phyloP scores from a whole-genome alignment of 2,329 filamentous ascomycete genomes.

The Pezicula carpinea region DNA sequence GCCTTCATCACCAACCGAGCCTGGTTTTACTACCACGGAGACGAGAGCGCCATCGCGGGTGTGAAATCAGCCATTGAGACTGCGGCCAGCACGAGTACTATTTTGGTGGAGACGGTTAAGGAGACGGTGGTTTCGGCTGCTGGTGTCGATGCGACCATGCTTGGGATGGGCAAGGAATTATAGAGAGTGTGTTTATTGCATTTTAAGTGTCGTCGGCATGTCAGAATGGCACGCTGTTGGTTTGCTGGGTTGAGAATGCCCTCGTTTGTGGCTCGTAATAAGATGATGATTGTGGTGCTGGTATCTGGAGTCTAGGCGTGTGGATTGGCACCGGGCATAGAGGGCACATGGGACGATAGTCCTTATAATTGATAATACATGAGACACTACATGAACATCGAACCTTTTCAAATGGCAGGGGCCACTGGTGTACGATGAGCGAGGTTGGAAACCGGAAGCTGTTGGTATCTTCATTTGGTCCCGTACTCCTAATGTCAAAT shows the following conservation, averaged over 20 bases:
- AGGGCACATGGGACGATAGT: not conserved
- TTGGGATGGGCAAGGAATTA: conserved; percentile 21
- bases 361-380: not conserved
- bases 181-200: conserved; percentile 6
- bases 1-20: conserved; percentile 75
- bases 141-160: conserved; percentile 9
- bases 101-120: conserved; percentile 18
- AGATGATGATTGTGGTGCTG: not conserved
- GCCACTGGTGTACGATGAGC: too few relatives aligned
- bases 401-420: too few relatives aligned
- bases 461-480: not conserved
- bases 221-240: not conserved
- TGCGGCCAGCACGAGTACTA: conserved; percentile 10
- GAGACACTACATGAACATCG: not conserved
- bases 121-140: conserved; percentile 18
- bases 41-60: conserved; percentile 44
- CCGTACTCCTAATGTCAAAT: not conserved
- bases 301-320: not conserved
- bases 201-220: not conserved
- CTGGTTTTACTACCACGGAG: conserved; percentile 93
- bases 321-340: not conserved
- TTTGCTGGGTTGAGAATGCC: not conserved
- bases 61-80: conserved; percentile 19
- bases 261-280: too few relatives aligned
- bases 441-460: too few relatives aligned